Conservation (phyloP, 805 yeast species). For the Wickerhamiella nectarea region DNA sequence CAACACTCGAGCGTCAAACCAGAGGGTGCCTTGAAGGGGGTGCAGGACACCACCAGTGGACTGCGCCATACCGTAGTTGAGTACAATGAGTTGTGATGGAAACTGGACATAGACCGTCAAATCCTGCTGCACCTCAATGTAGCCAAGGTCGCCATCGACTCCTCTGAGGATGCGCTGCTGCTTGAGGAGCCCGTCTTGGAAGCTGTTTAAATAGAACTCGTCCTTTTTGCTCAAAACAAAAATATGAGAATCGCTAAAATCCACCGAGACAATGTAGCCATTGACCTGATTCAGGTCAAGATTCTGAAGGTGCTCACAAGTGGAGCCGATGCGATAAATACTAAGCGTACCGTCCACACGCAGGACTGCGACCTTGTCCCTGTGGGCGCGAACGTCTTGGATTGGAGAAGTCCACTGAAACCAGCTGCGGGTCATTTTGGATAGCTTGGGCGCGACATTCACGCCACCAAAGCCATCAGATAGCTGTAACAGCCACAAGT, state of each 20-base stretch:
- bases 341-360: not conserved
- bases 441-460: not conserved
- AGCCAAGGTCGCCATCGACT: not conserved
- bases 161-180: not conserved
- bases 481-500: constrained; percentile 1
- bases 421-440: constrained; percentile 1
- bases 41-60: not conserved
- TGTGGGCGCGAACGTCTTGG: not conserved
- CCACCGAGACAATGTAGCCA: not conserved
- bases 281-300: not conserved
- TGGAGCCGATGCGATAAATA: not conserved
- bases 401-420: not conserved
- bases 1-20: not conserved
- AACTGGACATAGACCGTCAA: not conserved
- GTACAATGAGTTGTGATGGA: not conserved
- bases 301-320: not conserved
- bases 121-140: not conserved
- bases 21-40: not conserved
- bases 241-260: not conserved
- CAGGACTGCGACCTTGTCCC: not conserved
- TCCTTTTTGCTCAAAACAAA: not conserved
- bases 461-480: constrained; percentile 6
- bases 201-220: too few relatives aligned
- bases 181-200: not conserved
- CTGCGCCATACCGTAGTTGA: not conserved